Percentiles rank a stretch among this genome's conserved stretches.
These are phyloP conservation scores for Paulownia fortunei DNA, from an alignment of 257 asterid species.

Conservation along the genomic window DNA sequence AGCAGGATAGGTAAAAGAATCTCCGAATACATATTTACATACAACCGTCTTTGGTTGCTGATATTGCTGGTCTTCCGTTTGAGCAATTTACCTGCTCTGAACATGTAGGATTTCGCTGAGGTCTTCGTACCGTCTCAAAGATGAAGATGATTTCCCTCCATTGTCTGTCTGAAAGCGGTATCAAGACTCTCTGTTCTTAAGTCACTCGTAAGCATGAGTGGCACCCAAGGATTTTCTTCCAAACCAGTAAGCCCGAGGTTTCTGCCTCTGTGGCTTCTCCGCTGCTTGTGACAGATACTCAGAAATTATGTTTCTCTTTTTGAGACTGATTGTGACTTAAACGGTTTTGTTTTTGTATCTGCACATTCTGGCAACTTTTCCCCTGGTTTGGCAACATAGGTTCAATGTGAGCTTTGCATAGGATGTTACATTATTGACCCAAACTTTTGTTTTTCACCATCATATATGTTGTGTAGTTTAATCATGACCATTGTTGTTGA, in stretches of 20 bases:
- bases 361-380: conserved; percentile 39
- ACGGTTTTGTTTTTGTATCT: conserved; percentile 25
- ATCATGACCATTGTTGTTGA: conserved; percentile 22
- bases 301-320: background rate
- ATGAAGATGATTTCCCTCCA: conserved; percentile 88
- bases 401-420: background rate
- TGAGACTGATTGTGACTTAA: conserved; percentile 19
- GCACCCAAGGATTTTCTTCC: conserved; percentile 7
- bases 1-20: conserved; percentile 63
- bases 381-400: conserved; percentile 32
- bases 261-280: conserved; percentile 45
- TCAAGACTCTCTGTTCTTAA: conserved; percentile 9
- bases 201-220: conserved; percentile 22
- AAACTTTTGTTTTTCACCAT: background rate
- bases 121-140: conserved; percentile 75
- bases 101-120: conserved; percentile 59
- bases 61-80: conserved; percentile 38
- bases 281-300: conserved; percentile 1
- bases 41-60: conserved; percentile 37
- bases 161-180: conserved; percentile 51
- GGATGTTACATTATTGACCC: conserved; percentile 22
- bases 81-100: conserved; percentile 44
- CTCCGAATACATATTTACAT: conserved; percentile 5
- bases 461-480: conserved; percentile 31
- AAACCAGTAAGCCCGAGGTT: conserved; percentile 48